phyloP scores from a whole-genome alignment of 2,329 filamentous ascomycete genomes.

The Fusarium chuoi region DNA sequence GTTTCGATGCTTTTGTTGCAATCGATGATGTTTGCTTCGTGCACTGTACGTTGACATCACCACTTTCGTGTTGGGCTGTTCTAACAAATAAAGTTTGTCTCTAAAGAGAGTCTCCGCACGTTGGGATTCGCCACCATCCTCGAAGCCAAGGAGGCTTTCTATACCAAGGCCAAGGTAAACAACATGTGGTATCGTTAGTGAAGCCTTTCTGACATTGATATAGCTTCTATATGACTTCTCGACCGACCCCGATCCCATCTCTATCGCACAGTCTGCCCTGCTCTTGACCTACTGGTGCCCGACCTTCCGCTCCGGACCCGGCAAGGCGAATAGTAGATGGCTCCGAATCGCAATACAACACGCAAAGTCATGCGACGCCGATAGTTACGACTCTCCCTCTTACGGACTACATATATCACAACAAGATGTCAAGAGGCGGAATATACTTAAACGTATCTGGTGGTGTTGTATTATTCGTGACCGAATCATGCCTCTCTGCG shows the following conservation, averaged over 20 bases:
- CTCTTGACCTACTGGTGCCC: slow-evolving; percentile 37
- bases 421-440: slow-evolving; percentile 19
- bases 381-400: slow-evolving; percentile 1
- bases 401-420: neutral
- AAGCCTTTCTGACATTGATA: neutral
- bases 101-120: slow-evolving; percentile 19
- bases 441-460: slow-evolving; percentile 28
- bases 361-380: slow-evolving; percentile 22
- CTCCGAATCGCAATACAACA: slow-evolving; percentile 27
- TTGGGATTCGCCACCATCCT: slow-evolving; percentile 30
- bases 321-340: slow-evolving; percentile 32
- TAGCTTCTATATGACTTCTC: slow-evolving; percentile 35
- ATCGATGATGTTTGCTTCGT: slow-evolving; percentile 37
- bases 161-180: slow-evolving; percentile 36
- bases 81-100: slow-evolving; percentile 26
- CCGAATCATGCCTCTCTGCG: slow-evolving; percentile 30
- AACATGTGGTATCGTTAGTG: accelerated
- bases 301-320: slow-evolving; percentile 21
- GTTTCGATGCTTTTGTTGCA: slow-evolving; percentile 31
- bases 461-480: slow-evolving; percentile 38
- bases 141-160: slow-evolving; percentile 32
- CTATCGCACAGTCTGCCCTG: slow-evolving; percentile 28
- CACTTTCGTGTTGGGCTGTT: too few species aligned
- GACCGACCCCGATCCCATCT: slow-evolving; percentile 32
- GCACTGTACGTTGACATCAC: slow-evolving; percentile 21